Conservation (phyloP, 2,329 filamentous ascomycete genomes). For the Stachybotrys chlorohalonatus region DNA sequence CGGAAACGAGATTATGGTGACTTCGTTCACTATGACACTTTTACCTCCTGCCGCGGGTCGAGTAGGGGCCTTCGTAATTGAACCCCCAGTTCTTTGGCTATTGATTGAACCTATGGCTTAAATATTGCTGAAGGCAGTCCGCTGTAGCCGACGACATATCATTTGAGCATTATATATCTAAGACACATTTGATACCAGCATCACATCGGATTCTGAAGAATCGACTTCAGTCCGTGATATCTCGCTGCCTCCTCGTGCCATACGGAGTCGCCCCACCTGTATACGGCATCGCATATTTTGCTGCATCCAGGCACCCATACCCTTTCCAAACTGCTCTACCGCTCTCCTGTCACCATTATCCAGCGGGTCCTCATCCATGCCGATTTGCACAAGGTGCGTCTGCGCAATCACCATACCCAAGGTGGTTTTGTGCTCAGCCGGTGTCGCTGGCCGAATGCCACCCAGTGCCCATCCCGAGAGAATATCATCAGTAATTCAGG, state of each 20-base stretch:
- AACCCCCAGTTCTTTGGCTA: no score
- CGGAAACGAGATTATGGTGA: not conserved
- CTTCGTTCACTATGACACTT: not conserved
- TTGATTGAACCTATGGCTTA: no score
- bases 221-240: not conserved
- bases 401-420: constrained; percentile 3
- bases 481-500: constrained; percentile 18
- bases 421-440: constrained; percentile 7
- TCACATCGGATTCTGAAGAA: not conserved
- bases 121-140: no score
- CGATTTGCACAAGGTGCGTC: constrained; percentile 11
- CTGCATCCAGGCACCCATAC: constrained; percentile 12
- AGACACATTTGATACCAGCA: not conserved
- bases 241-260: constrained; percentile 1
- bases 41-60: not conserved
- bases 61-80: no score
- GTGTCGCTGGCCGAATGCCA: constrained; percentile 6
- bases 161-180: not conserved
- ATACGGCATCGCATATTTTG: constrained; percentile 11
- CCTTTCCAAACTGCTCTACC: constrained; percentile 10
- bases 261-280: constrained; percentile 10
- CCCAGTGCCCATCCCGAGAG: constrained; percentile 11
- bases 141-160: no score
- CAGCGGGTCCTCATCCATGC: constrained; percentile 15
- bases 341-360: constrained; percentile 11